Evolutionary conservation across 305 asterid species (phyloP).

Genomic region (Coffea humblotiana): DNA sequence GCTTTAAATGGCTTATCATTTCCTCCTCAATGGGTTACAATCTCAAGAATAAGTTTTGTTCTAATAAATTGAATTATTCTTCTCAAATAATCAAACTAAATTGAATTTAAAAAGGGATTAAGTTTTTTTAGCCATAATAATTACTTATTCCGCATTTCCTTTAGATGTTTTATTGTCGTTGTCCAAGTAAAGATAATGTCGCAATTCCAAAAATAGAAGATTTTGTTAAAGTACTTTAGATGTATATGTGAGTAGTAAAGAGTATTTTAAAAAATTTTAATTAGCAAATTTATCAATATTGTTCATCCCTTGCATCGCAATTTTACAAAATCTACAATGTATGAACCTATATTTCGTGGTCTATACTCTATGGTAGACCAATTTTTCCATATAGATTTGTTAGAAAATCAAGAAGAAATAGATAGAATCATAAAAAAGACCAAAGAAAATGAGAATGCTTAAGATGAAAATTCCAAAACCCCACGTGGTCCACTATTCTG

Average conservation of each 20-base stretch:
- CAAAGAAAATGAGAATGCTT: background rate
- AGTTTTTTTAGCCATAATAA: background rate
- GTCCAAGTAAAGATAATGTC: background rate
- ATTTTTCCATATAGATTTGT: background rate
- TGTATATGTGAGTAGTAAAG: too few relatives aligned
- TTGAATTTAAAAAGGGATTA: background rate
- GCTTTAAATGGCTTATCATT: background rate
- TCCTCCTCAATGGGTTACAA: background rate
- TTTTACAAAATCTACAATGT: too few relatives aligned
- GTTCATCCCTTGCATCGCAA: too few relatives aligned
- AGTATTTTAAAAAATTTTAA: too few relatives aligned
- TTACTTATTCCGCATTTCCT: background rate
- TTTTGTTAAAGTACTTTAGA: too few relatives aligned
- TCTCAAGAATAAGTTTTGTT: background rate
- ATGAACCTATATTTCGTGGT: background rate
- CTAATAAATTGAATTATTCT: too few relatives aligned
- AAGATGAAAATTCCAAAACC: background rate
- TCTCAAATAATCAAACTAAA: too few relatives aligned
- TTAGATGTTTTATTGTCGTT: too few relatives aligned
- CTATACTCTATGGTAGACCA: background rate
- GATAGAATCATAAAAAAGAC: background rate
- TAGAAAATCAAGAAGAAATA: background rate
- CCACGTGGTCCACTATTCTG: background rate
- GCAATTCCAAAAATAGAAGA: too few relatives aligned
- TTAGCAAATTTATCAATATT: too few relatives aligned